These are phyloP conservation scores for Phytophthora vignae DNA, from an alignment of 352 stramenopile genomes.

Conservation along the genomic window DNA sequence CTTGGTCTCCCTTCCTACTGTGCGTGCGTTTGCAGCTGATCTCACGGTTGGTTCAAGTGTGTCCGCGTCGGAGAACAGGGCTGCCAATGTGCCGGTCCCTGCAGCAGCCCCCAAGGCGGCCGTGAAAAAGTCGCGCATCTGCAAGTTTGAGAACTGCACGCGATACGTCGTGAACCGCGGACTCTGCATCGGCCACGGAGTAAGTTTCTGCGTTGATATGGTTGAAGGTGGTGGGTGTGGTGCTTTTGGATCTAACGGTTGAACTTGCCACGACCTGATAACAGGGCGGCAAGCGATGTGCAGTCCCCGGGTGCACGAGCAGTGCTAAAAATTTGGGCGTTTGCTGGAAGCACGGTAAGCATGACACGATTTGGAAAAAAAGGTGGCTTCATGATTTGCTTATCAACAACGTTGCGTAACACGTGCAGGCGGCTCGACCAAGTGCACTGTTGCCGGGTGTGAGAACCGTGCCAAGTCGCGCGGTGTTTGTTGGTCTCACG, in stretches of 20 bases:
- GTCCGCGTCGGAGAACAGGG: conserved; percentile 30
- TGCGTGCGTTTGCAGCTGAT: conserved; percentile 34
- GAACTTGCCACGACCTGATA: conserved; percentile 33
- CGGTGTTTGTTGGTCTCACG: conserved; percentile 84
- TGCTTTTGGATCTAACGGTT: conserved; percentile 19
- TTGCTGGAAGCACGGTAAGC: conserved; percentile 80
- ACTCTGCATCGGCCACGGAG: conserved; percentile 78
- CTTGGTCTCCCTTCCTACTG: conserved; percentile 21
- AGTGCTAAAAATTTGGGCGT: conserved; percentile 81
- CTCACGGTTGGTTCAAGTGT: conserved; percentile 23
- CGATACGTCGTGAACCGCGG: conserved; percentile 81
- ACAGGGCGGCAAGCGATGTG: conserved; percentile 76
- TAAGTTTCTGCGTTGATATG: conserved; percentile 23
- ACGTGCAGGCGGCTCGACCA: conserved; percentile 67
- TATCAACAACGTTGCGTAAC: conserved; percentile 27
- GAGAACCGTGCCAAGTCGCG: conserved; percentile 81
- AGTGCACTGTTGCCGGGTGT: conserved; percentile 71
- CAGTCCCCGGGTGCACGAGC: conserved; percentile 67
- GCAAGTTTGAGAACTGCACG: conserved; percentile 79
- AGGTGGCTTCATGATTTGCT: conserved; percentile 52
- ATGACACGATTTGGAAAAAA: conserved; percentile 37
- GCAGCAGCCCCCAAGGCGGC: conserved; percentile 17
- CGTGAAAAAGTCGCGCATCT: conserved; percentile 79
- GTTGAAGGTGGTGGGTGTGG: conserved; percentile 3
- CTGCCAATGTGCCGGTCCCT: conserved; percentile 30